Percentiles rank a stretch among this genome's conserved stretches.
Conservation (phyloP, 225 moss, liverwort and hornwort species). For the Polytrichum formosum region DNA sequence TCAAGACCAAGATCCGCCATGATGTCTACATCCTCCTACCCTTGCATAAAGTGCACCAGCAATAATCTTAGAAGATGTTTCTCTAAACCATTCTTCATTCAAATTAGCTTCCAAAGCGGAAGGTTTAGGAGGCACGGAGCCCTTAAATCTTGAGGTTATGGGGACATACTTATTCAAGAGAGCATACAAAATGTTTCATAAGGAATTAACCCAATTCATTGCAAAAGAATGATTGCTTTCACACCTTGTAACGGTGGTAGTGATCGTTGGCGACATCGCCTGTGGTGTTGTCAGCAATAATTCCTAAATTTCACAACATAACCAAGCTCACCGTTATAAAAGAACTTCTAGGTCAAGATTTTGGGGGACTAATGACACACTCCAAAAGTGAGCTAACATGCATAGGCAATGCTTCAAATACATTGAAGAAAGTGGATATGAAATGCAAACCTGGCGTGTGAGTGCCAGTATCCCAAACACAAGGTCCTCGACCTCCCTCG, state of each 20-base stretch:
- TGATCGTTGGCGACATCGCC: constrained; percentile 50
- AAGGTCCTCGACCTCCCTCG: constrained; percentile 39
- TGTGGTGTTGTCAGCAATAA: constrained; percentile 20
- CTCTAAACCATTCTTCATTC: neutral
- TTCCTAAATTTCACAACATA: neutral
- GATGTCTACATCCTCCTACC: constrained; percentile 45
- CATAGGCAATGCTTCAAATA: too few species aligned
- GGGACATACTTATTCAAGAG: neutral
- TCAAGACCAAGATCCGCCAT: constrained; percentile 38
- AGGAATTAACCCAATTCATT: neutral
- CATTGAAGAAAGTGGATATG: neutral
- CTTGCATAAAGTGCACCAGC: neutral
- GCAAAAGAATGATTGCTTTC: too few species aligned
- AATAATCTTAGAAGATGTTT: neutral
- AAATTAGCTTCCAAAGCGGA: neutral
- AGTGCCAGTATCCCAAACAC: constrained; percentile 28
- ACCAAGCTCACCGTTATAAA: neutral
- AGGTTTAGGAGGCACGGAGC: neutral
- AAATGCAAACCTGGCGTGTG: constrained; percentile 16
- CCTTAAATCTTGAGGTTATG: neutral
- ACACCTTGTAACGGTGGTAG: constrained; percentile 48
- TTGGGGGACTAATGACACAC: too few species aligned
- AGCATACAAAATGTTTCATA: neutral
- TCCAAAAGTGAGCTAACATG: too few species aligned
- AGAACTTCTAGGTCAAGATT: too few species aligned